Evolutionary conservation across 495 filamentous ascomycete genomes (phyloP).

Genomic region (Aspergillus olivimuriae): DNA sequence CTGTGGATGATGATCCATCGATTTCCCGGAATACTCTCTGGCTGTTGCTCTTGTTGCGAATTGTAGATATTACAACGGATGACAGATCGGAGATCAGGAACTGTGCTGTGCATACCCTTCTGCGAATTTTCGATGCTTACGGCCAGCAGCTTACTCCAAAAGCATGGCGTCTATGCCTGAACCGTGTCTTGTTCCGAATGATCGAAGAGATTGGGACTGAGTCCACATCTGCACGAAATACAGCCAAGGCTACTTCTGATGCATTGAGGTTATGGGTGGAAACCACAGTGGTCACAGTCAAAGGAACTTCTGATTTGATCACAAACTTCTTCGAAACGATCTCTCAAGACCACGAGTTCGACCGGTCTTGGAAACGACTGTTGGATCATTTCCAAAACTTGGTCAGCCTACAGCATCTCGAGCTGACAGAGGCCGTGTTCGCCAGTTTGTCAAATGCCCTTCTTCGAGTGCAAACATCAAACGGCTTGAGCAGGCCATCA

Average conservation of each 20-base stretch:
- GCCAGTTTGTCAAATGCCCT: constrained; percentile 62
- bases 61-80: constrained; percentile 72
- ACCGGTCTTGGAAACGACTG: constrained; percentile 62
- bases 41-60: constrained; percentile 73
- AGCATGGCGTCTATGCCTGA: constrained; percentile 80
- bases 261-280: constrained; percentile 62
- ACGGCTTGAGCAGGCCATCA: constrained; percentile 48
- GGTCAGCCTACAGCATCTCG: constrained; percentile 53
- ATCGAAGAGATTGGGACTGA: constrained; percentile 42
- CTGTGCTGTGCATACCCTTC: constrained; percentile 81
- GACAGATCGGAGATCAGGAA: constrained; percentile 81
- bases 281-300: constrained; percentile 66
- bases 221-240: constrained; percentile 15
- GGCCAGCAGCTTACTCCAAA: constrained; percentile 71
- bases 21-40: constrained; percentile 59
- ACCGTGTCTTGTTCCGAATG: constrained; percentile 71
- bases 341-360: constrained; percentile 49
- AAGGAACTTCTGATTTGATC: constrained; percentile 61
- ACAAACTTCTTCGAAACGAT: constrained; percentile 60
- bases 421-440: constrained; percentile 68
- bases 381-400: constrained; percentile 57
- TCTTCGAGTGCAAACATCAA: constrained; percentile 39
- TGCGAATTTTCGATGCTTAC: constrained; percentile 88
- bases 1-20: constrained; percentile 29
- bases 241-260: constrained; percentile 14